phyloP scores from a whole-genome alignment of 202 grass and related monocot genomes.

The Sporobolus alterniflorus region DNA sequence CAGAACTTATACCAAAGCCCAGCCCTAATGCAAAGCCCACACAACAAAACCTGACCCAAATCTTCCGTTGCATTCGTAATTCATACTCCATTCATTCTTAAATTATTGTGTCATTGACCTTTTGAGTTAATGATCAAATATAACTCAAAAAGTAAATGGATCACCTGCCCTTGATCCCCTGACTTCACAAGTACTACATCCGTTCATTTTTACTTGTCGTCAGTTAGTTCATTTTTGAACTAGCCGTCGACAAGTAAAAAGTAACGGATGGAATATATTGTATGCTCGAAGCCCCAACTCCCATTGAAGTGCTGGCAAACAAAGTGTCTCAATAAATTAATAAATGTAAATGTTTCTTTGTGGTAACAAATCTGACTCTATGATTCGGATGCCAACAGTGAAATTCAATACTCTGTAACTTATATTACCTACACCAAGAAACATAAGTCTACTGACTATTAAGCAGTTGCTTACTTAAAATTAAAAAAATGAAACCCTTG shows the following conservation, averaged over 20 bases:
- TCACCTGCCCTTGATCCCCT: background rate
- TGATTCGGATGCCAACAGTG: background rate
- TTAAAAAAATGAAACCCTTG: too few relatives aligned
- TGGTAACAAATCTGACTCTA: conserved; percentile 12
- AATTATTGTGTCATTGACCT: too few relatives aligned
- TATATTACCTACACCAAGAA: background rate
- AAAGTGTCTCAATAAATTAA: background rate
- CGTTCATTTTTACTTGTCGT: too few relatives aligned
- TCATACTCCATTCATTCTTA: too few relatives aligned
- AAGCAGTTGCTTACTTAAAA: conserved; percentile 32
- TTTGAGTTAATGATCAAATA: too few relatives aligned
- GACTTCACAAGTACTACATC: background rate
- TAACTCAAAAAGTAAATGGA: too few relatives aligned
- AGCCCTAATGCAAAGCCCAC: background rate
- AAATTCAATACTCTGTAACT: background rate
- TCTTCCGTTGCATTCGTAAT: too few relatives aligned
- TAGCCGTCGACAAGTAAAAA: too few relatives aligned
- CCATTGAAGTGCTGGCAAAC: background rate
- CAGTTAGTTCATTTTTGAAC: too few relatives aligned
- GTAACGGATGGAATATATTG: too few relatives aligned
- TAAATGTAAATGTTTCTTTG: background rate
- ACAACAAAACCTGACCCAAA: too few relatives aligned
- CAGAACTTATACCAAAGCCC: conserved; percentile 29
- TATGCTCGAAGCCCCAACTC: background rate
- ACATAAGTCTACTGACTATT: background rate